Base-by-base conservation (phyloP, 1,139 yeast species). In the Zygoascus meyerae region DNA sequence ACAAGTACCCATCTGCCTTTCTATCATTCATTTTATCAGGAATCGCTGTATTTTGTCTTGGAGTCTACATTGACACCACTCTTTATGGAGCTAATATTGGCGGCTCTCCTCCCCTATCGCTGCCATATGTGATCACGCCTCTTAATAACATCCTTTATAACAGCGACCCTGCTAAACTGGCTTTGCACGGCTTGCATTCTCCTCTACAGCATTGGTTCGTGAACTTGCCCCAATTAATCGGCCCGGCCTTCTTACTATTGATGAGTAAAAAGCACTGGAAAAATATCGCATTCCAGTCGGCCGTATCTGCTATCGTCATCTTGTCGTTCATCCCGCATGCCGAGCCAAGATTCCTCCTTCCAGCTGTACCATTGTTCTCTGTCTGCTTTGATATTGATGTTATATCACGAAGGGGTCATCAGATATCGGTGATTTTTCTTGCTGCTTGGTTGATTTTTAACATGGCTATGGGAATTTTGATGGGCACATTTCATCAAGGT, bases 401-500 rank as follows among this genome's bases (percentile, higher is more conserved):
- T 50, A 12, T 40, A 17, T n/a, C 43, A 9, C 11, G 35, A 4
- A 32, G 36, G 21, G 35, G 43, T 8, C 32, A 16, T 29, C 15
- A 35, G 1, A 41, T 52, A 18, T 48, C 59, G 12, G 42, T 53
- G n/a, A 50, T 52, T 8, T 51, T 47, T 18, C 57, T 79, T 32
- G 59, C 63, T 34, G 47, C 65, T 0, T 87, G 95, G 94, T 67
- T 83, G 33, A 50, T 68, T 0, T 94, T 86, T 69, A 90, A 90
- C 60, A 16, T 74, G 0, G 35, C 70, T 0, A 65, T 86, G 72
- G 77, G 81, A 1, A 39, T 81, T 0, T 54, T 90, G 1, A 81
- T 86, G 84, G 97, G 97, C 0, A 63, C 79, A 0, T 71, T 79
- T 21, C 98, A 94, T 58, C 98, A 94, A 67, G 90, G 94, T 35